Evolutionary conservation across 2,329 filamentous ascomycete genomes (phyloP), one percentile per base, ranked within the genome.

Genomic region (Colletotrichum agaves): DNA sequence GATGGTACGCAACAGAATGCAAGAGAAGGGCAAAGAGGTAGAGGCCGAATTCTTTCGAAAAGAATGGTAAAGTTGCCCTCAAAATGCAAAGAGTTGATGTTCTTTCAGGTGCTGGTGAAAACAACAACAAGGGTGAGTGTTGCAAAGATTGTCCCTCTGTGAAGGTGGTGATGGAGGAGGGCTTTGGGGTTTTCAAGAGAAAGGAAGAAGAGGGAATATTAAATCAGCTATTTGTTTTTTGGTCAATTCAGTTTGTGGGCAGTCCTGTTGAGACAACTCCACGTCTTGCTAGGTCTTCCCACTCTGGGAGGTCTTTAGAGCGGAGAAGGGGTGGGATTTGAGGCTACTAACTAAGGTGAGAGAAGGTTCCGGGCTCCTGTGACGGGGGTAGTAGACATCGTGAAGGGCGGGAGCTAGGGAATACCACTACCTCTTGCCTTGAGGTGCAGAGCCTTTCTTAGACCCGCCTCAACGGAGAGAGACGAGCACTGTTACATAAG

Each of bases 121-220:
- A 35, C 5, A n/a, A n/a, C 23, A 52, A 52, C 47, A 52, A 31
- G 12, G 47, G 3, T 13, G 47, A 3, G 17, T 35, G 23, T 17
- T 17, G 47, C 23, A 52, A 35, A 31, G 47, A 5, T 52, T 52
- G 6, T 52, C 23, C 12, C 5, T 52, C 17, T 52, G 47, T 52
- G 47, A 52, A 52, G 33, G 47, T 35, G 47, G 47, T 52, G 47
- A 52, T 52, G 47, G 43, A 12, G 8, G 43, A 52, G 10, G 10
- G 6, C 27, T 27, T 17, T 31, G 43, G 19, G 19, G 23, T 11
- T 17, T 17, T 23, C 2, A n/a, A 17, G 12, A 5, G 5, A 17
- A 31, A 52, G 27, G 47, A 33, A 27, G 27, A 27, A 49, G 46
- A 49, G 47, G 27, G 15, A 52, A 35, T 27, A 52, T 35, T 52